phyloP scores from a whole-genome alignment of 441 rosid species.

The Daphne laureola region DNA sequence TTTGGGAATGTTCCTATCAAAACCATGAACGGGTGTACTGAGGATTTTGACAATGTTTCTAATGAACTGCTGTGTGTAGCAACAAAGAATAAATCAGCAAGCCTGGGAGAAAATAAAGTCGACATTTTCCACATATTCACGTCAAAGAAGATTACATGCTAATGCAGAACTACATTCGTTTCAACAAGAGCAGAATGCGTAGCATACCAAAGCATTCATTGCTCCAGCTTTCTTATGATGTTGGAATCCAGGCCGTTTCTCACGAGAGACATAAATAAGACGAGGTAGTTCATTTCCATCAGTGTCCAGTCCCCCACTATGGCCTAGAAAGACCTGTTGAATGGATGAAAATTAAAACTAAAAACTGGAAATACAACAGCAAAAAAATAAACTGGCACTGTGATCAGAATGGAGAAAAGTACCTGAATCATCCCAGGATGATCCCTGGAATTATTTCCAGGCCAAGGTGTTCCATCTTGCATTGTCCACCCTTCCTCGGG shows the following conservation, averaged over 20 bases:
- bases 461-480: constrained; percentile 99
- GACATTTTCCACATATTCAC: neutral
- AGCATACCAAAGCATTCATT: constrained; percentile 94
- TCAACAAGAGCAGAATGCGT: constrained; percentile 4
- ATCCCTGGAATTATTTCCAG: constrained; percentile 95
- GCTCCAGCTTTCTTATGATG: constrained; percentile 99
- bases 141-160: neutral
- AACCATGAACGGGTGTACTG: no score
- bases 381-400: neutral
- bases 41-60: neutral
- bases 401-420: constrained; percentile 9
- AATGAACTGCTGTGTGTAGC: neutral
- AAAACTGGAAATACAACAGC: constrained; percentile 4
- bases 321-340: constrained; percentile 86
- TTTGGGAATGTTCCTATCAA: neutral
- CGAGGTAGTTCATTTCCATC: constrained; percentile 98
- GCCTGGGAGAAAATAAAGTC: no score
- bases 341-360: constrained; percentile 2
- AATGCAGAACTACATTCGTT: neutral
- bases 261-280: constrained; percentile 98
- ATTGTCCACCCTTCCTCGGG: constrained; percentile 99
- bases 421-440: constrained; percentile 99
- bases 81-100: no score
- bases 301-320: constrained; percentile 90
- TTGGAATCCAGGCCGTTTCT: constrained; percentile 97